Evolutionary conservation across 2,329 filamentous ascomycete species (phyloP), one percentile per base, ranked within the genome.

Genomic region (Ceratocystis lukuohia): DNA sequence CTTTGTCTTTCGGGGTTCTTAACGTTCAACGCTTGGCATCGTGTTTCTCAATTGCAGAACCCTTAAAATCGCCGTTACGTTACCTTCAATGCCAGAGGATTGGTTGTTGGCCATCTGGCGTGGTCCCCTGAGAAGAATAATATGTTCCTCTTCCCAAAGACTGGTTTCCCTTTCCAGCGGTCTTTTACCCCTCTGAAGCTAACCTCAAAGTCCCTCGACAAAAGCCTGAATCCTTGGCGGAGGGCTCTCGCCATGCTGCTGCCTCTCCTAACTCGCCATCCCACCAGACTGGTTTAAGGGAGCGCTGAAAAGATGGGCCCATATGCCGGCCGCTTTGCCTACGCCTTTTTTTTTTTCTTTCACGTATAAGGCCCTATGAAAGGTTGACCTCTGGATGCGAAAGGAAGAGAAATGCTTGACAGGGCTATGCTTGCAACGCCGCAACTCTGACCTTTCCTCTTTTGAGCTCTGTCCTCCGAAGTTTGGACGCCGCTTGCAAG

Each of bases 221-320:
- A 59, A 59, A 59, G 28, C 56, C 33, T 59, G 56, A 20, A 59
- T 59, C 56, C 56, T 59, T 59, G 30, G 56, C 5, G 10, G 37
- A 41, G 37, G 37, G 37, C 56, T 59, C 25, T 37, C 56, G 17
- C 56, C 6, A 17, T 59, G 7, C 15, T 25, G 15, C 50, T 56
- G 2, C 20, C 12, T 6, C 12, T 56, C 50, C 50, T 25, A 15
- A 28, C 25, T 12, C 12, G 17, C 12, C 28, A 37, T 59, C 56
- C 56, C 56, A 59, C 28, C 56, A 37, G 28, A 59, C 56, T 59
- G 56, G 56, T 59, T 59, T 59, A 30, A 37, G 28, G 56, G 28
- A 59, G 37, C 56, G 56, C 28, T 59, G 56, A 59, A 37, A 20
- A 37, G 17, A 33, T 59, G 28, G 56, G 10, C 25, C 56, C 17